phyloP scores from a whole-genome alignment of 768 basidiomycete species.

The Tricholoma hemisulphureum region DNA sequence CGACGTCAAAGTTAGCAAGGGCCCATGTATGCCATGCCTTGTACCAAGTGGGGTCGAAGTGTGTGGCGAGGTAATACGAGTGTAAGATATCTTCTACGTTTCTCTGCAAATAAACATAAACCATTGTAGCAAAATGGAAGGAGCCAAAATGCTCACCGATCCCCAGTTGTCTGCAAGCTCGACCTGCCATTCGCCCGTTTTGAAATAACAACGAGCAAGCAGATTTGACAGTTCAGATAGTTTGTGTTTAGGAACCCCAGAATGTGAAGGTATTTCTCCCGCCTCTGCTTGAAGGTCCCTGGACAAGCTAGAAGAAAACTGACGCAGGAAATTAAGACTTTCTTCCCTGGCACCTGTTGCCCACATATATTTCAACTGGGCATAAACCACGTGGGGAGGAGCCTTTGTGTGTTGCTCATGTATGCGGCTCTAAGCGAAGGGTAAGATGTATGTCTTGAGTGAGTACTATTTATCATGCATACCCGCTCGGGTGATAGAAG shows the following conservation, averaged over 20 bases:
- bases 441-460: neutral
- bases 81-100: conserved; percentile 81
- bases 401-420: conserved; percentile 62
- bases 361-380: conserved; percentile 96
- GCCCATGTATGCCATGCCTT: conserved; percentile 99
- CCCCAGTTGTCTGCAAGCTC: conserved; percentile 79
- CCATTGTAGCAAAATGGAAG: neutral
- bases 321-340: conserved; percentile 77
- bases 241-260: conserved; percentile 56
- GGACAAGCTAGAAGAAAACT: conserved; percentile 75
- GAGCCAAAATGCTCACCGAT: conserved; percentile 49
- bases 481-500: conserved; percentile 75
- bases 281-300: conserved; percentile 68
- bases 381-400: conserved; percentile 94
- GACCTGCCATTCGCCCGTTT: conserved; percentile 93
- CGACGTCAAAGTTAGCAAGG: conserved; percentile 92
- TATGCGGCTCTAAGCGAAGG: conserved; percentile 30
- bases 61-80: conserved; percentile 83
- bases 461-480: conserved; percentile 15
- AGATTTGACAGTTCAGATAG: conserved; percentile 71
- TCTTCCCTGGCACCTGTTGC: conserved; percentile 76
- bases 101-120: conserved; percentile 45
- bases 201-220: conserved; percentile 95
- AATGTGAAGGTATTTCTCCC: conserved; percentile 49
- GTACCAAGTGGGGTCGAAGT: conserved; percentile 94